These are phyloP conservation scores for Stentor coeruleus DNA, from an alignment of 73 alveolate species.

Conservation along the genomic window DNA sequence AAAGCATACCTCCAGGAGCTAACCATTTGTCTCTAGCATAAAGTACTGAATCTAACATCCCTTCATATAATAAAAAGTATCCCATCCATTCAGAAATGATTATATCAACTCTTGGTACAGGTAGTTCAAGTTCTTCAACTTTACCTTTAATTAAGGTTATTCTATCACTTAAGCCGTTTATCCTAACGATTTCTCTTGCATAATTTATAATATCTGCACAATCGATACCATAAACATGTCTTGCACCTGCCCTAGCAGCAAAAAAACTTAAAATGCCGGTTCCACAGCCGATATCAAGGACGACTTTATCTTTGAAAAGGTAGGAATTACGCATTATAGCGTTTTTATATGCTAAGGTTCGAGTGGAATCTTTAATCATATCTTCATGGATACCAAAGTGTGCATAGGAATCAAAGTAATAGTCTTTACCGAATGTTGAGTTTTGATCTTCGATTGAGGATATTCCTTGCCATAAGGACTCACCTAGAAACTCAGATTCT, in stretches of 20 bases:
- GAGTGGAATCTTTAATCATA: slow-evolving; percentile 85
- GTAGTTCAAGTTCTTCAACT: slow-evolving; percentile 91
- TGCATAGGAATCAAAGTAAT: slow-evolving; percentile 87
- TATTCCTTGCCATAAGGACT: too few relatives aligned
- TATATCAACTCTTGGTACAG: slow-evolving; percentile 88
- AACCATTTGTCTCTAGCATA: slow-evolving; percentile 91
- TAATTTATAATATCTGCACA: slow-evolving; percentile 85
- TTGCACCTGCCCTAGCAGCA: slow-evolving; percentile 98
- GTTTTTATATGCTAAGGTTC: slow-evolving; percentile 83
- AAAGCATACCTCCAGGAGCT: slow-evolving; percentile 75
- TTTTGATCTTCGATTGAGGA: too few relatives aligned
- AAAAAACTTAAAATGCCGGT: slow-evolving; percentile 92
- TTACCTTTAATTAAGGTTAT: slow-evolving; percentile 87
- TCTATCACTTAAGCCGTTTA: slow-evolving; percentile 72
- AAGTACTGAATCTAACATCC: slow-evolving; percentile 87
- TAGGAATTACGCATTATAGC: slow-evolving; percentile 81
- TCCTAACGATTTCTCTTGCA: slow-evolving; percentile 80
- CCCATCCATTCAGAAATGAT: slow-evolving; percentile 98
- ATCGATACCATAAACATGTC: slow-evolving; percentile 94
- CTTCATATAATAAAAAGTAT: slow-evolving; percentile 83
- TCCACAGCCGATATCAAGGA: slow-evolving; percentile 98
- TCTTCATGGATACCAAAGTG: slow-evolving; percentile 92
- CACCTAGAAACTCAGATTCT: too few relatives aligned
- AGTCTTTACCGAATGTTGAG: too few relatives aligned
- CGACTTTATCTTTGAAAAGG: slow-evolving; percentile 85